These are phyloP conservation scores for Podospora comata DNA, from an alignment of 495 filamentous ascomycete genomes.

Conservation along the genomic window DNA sequence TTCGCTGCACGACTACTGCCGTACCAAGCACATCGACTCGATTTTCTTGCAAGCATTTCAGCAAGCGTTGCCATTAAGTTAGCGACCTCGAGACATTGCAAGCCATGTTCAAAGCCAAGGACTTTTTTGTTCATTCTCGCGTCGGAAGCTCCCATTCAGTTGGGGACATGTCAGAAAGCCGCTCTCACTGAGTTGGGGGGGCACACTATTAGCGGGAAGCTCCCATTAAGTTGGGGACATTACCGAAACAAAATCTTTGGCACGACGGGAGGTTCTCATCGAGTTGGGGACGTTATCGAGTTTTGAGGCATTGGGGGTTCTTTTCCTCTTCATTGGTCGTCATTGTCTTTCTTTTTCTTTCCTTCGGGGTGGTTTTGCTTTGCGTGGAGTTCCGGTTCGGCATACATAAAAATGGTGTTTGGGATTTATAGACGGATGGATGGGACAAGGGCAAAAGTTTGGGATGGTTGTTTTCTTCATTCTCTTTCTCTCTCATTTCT, in stretches of 20 bases:
- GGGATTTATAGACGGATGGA: neutral
- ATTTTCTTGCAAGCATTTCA: neutral
- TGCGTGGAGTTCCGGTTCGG: neutral
- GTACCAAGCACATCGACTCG: neutral
- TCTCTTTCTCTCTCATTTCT: neutral
- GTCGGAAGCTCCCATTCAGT: neutral
- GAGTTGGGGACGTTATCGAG: neutral
- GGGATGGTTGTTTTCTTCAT: neutral
- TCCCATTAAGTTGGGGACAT: neutral
- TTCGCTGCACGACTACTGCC: neutral
- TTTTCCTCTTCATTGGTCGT: neutral
- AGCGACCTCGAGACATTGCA: neutral
- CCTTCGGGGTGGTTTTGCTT: neutral
- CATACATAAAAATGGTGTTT: neutral
- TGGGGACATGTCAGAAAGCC: neutral
- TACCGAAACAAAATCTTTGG: neutral
- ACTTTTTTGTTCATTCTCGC: neutral
- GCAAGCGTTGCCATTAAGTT: conserved; percentile 6
- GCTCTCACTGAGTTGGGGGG: neutral
- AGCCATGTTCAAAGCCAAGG: neutral
- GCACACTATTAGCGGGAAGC: neutral
- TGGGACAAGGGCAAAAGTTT: neutral
- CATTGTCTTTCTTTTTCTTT: neutral
- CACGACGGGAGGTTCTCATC: neutral
- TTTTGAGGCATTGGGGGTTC: conserved; percentile 1